These are phyloP conservation scores for Sorghum bicolor DNA, from an alignment of 176 grass and related monocot genomes.

Conservation along the genomic window DNA sequence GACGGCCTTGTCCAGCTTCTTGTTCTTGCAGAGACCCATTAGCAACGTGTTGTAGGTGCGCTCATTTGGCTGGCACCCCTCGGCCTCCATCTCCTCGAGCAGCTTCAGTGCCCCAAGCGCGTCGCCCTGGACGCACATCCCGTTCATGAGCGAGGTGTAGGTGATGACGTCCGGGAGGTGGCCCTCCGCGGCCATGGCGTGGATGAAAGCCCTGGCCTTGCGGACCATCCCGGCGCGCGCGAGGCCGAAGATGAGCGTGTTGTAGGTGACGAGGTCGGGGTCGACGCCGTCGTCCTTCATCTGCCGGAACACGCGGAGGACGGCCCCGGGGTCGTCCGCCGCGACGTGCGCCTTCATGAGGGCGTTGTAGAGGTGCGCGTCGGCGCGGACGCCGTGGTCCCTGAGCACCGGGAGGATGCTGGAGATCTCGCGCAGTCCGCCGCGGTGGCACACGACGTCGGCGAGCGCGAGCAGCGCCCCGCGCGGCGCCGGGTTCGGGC, in stretches of 20 bases:
- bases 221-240: constrained; percentile 68
- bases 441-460: constrained; percentile 53
- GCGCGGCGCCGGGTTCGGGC: constrained; percentile 34
- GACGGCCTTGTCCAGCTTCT: constrained; percentile 59
- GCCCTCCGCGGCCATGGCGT: constrained; percentile 52
- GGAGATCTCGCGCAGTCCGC: constrained; percentile 60
- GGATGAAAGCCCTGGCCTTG: constrained; percentile 62
- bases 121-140: constrained; percentile 83
- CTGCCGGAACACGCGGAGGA: constrained; percentile 58
- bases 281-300: constrained; percentile 77
- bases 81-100: constrained; percentile 67
- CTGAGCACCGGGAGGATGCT: constrained; percentile 54
- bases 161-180: constrained; percentile 71
- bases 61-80: constrained; percentile 65
- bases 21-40: constrained; percentile 85
- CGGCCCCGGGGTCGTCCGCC: constrained; percentile 45
- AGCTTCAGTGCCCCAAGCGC: constrained; percentile 41
- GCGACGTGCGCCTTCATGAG: constrained; percentile 83
- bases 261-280: constrained; percentile 87
- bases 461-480: constrained; percentile 61
- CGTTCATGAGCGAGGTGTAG: constrained; percentile 85
- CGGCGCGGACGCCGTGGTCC: constrained; percentile 62
- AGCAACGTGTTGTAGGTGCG: constrained; percentile 81
- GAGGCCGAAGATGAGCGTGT: constrained; percentile 74
- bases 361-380: constrained; percentile 77